phyloP scores from a whole-genome alignment of 345 rosid species.

The Draba incana region DNA sequence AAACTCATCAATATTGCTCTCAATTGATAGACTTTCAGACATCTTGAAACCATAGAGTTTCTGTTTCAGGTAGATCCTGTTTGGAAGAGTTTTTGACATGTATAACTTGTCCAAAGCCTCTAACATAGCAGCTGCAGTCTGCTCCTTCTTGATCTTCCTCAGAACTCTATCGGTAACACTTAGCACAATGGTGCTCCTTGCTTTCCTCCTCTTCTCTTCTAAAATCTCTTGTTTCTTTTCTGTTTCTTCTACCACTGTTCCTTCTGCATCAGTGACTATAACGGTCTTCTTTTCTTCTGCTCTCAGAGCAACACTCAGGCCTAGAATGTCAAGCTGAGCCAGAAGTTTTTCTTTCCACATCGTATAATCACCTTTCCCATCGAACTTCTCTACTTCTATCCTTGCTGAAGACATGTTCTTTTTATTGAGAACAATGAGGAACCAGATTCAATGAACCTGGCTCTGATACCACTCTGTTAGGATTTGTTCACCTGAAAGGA shows the following conservation, averaged over 20 bases:
- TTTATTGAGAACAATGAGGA: no score
- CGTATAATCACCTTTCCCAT: neutral
- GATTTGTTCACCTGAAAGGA: no score
- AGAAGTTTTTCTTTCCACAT: neutral
- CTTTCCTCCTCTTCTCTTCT: no score
- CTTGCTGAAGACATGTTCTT: constrained; percentile 5
- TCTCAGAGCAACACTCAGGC: neutral
- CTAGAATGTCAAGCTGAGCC: neutral
- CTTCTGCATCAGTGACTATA: neutral
- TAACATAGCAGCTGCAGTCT: neutral
- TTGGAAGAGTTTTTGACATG: neutral
- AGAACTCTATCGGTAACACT: neutral
- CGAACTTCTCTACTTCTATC: constrained; percentile 4
- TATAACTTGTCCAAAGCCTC: neutral
- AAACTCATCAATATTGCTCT: no score
- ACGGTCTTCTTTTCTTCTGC: no score
- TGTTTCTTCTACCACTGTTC: no score
- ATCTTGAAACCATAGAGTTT: neutral
- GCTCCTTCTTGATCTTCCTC: neutral
- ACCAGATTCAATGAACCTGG: no score
- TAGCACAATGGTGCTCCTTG: no score
- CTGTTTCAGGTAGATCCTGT: neutral
- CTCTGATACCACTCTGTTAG: no score
- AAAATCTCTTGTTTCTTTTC: neutral
- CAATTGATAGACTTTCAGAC: no score